Evolutionary conservation across 352 stramenopile genomes (phyloP).

Genomic region (Phytophthora idaei): DNA sequence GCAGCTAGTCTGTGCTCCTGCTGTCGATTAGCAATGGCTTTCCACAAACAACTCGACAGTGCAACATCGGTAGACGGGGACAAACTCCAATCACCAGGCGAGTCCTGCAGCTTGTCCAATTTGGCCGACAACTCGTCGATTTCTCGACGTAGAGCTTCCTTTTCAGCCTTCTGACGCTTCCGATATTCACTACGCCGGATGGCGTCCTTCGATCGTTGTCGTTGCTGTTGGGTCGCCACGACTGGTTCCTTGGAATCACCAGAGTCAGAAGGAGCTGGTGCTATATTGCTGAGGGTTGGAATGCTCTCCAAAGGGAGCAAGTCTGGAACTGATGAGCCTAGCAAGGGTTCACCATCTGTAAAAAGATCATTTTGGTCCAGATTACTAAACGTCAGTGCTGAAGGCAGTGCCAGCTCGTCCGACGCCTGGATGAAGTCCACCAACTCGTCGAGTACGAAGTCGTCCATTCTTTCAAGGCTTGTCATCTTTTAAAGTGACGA

Average conservation of each 20-base stretch:
- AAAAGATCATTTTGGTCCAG: slow-evolving; percentile 7
- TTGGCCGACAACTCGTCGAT: slow-evolving; percentile 39
- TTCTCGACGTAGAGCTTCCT: slow-evolving; percentile 34
- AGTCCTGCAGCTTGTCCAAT: slow-evolving; percentile 31
- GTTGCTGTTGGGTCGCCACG: not conserved
- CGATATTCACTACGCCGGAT: slow-evolving; percentile 43
- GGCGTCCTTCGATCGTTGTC: slow-evolving; percentile 32
- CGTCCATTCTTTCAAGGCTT: slow-evolving; percentile 32
- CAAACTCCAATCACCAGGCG: not conserved
- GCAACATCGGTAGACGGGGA: slow-evolving; percentile 22
- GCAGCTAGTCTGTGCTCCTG: slow-evolving; percentile 28
- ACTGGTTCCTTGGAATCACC: not conserved
- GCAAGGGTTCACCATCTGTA: slow-evolving; percentile 1
- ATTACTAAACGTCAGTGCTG: slow-evolving; percentile 10
- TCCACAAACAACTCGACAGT: slow-evolving; percentile 36
- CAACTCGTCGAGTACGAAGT: slow-evolving; percentile 33
- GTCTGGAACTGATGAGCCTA: not conserved
- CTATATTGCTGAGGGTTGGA: not conserved
- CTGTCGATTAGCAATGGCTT: slow-evolving; percentile 38
- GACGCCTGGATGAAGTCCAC: slow-evolving; percentile 32
- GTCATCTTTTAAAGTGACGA: slow-evolving; percentile 27
- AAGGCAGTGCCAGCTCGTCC: slow-evolving; percentile 23
- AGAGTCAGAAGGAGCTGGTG: not conserved
- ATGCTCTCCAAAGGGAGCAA: slow-evolving; percentile 2
- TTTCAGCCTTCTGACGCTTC: slow-evolving; percentile 42